Conservation (phyloP, 441 rosid genomes). For the Mallotus japonicus region DNA sequence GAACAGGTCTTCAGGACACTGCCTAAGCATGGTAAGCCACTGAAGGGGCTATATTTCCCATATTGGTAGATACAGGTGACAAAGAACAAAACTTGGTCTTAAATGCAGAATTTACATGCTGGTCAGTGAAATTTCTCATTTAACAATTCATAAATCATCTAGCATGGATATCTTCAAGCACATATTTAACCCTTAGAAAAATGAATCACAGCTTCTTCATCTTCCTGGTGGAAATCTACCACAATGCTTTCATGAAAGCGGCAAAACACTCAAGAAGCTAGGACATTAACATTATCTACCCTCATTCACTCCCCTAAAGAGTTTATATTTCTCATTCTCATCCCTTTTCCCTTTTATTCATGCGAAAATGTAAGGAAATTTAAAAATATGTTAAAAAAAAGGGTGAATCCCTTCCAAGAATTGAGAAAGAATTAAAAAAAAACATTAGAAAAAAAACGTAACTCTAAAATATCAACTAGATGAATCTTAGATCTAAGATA, state of each 20-base stretch:
- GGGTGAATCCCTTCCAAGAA: background rate
- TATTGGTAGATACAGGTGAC: too few species aligned
- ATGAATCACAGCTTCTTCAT: background rate
- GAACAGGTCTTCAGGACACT: too few species aligned
- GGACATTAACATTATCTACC: background rate
- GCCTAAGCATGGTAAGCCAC: too few species aligned
- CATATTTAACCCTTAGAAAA: background rate
- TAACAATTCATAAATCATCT: background rate
- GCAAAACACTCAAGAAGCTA: background rate
- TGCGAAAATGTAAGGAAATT: background rate
- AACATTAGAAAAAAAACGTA: too few species aligned
- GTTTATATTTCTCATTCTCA: background rate
- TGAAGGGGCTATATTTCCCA: too few species aligned
- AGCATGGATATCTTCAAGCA: background rate
- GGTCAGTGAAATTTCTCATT: background rate
- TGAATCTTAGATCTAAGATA: background rate
- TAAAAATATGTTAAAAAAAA: background rate
- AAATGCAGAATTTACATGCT: background rate
- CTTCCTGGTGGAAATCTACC: background rate
- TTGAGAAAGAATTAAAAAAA: background rate
- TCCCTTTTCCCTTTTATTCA: background rate
- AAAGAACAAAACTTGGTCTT: background rate
- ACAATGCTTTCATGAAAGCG: background rate
- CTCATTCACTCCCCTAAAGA: background rate
- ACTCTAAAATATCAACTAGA: too few species aligned